Evolutionary conservation across 2,329 filamentous ascomycete genomes (phyloP).

Genomic region (Aureobasidium zeae): DNA sequence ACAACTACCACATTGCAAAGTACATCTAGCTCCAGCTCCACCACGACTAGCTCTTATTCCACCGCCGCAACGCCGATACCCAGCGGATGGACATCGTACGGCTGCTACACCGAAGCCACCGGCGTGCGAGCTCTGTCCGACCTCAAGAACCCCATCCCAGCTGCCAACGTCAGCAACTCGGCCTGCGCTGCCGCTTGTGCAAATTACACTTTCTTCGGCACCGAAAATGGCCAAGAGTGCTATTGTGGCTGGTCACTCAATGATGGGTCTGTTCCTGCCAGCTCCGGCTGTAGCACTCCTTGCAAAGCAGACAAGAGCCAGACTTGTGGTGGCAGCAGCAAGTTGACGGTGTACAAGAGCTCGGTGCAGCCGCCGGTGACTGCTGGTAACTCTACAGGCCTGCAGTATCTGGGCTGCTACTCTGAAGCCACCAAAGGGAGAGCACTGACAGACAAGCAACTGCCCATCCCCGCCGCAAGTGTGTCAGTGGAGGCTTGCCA

Average conservation of each 20-base stretch:
- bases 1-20: no score
- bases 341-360: slow-evolving; percentile 26
- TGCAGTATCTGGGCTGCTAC: slow-evolving; percentile 30
- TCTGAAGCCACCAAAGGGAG: slow-evolving; percentile 25
- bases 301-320: slow-evolving; percentile 26
- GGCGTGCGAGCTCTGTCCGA: slow-evolving; percentile 23
- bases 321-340: slow-evolving; percentile 25
- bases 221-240: slow-evolving; percentile 34
- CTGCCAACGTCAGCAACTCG: slow-evolving; percentile 31
- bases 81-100: slow-evolving; percentile 15
- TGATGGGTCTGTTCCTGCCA: background rate
- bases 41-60: background rate
- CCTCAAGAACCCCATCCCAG: slow-evolving; percentile 19
- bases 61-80: background rate
- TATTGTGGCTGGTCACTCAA: slow-evolving; percentile 11
- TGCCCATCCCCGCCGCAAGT: slow-evolving; percentile 20
- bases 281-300: slow-evolving; percentile 19
- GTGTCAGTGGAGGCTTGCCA: slow-evolving; percentile 30
- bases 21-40: background rate
- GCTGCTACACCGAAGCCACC: slow-evolving; percentile 31
- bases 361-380: slow-evolving; percentile 12
- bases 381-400: slow-evolving; percentile 25
- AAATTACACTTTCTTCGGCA: slow-evolving; percentile 30
- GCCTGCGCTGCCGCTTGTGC: slow-evolving; percentile 29
- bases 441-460: slow-evolving; percentile 22